Percentiles rank a stretch among this genome's conserved stretches.
These are phyloP conservation scores for Scheffersomyces segobiensis DNA, from an alignment of 1,139 yeast species.

Conservation along the genomic window DNA sequence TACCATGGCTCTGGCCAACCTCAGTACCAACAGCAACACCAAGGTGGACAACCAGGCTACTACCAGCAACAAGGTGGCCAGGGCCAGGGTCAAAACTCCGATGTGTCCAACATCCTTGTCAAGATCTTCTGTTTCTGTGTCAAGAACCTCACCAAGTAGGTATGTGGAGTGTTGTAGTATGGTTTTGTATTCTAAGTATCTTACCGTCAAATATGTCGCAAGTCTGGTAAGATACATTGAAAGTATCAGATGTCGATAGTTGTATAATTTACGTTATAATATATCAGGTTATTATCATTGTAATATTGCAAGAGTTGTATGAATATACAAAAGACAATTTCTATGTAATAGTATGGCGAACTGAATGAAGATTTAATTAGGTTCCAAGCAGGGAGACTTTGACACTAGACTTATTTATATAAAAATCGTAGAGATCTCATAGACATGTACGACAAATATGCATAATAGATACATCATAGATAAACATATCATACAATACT, in stretches of 20 bases:
- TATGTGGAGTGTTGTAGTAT: not conserved
- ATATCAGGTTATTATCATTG: not conserved
- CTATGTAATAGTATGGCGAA: not conserved
- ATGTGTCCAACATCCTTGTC: conserved; percentile 16
- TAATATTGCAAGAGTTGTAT: not conserved
- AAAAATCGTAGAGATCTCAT: not conserved
- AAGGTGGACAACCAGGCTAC: conserved; percentile 20
- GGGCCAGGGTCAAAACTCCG: conserved; percentile 5
- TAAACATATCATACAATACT: not conserved
- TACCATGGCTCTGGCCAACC: conserved; percentile 29
- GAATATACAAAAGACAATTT: not conserved
- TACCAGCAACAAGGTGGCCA: conserved; percentile 18
- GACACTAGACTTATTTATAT: not conserved
- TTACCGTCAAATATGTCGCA: no score
- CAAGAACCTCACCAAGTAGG: conserved; percentile 12
- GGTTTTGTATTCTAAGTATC: not conserved
- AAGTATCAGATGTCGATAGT: not conserved
- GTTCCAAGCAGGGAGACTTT: not conserved
- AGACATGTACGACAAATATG: not conserved
- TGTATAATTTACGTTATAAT: no score
- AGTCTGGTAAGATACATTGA: not conserved
- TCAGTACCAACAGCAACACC: conserved; percentile 28
- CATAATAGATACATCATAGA: no score
- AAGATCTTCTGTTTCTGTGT: conserved; percentile 35
- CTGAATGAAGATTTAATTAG: not conserved